Percentiles rank a stretch among this genome's conserved stretches.
These are phyloP conservation scores for Coniophora puteana DNA, from an alignment of 1,284 basidiomycete species.

Conservation along the genomic window DNA sequence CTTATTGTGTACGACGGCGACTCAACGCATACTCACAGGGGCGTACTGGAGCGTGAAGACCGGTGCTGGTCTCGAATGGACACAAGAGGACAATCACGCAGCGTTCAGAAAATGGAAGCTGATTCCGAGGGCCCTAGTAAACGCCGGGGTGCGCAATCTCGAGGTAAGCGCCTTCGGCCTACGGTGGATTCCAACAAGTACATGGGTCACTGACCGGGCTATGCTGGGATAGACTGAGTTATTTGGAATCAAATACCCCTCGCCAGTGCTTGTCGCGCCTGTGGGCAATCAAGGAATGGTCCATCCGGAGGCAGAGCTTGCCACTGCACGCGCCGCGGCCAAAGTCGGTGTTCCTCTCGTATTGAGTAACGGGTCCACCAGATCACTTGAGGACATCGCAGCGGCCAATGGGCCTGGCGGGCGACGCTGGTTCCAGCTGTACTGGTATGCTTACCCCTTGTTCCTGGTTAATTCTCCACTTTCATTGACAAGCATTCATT, in stretches of 20 bases:
- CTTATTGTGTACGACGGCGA: constrained; percentile 4
- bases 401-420: constrained; percentile 59
- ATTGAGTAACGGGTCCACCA: constrained; percentile 67
- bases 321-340: constrained; percentile 60
- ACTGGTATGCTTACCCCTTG: constrained; percentile 61
- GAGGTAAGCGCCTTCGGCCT: constrained; percentile 39
- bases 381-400: constrained; percentile 73
- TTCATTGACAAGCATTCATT: constrained; percentile 13
- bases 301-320: constrained; percentile 67
- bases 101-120: constrained; percentile 62
- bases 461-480: background rate
- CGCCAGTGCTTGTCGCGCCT: constrained; percentile 69
- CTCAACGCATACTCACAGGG: constrained; percentile 37
- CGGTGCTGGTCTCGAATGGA: constrained; percentile 56
- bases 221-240: constrained; percentile 48
- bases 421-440: constrained; percentile 78
- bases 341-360: constrained; percentile 66
- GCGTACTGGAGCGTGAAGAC: constrained; percentile 62
- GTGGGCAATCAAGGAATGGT: constrained; percentile 75
- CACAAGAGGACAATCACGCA: constrained; percentile 51
- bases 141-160: constrained; percentile 59
- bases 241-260: constrained; percentile 63
- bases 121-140: constrained; percentile 75
- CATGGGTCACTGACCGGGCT: background rate
- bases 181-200: constrained; percentile 11